Evolutionary conservation across 768 basidiomycete genomes (phyloP), one percentile per base, ranked within the genome.

Genomic region (Mycena kentingensis): DNA sequence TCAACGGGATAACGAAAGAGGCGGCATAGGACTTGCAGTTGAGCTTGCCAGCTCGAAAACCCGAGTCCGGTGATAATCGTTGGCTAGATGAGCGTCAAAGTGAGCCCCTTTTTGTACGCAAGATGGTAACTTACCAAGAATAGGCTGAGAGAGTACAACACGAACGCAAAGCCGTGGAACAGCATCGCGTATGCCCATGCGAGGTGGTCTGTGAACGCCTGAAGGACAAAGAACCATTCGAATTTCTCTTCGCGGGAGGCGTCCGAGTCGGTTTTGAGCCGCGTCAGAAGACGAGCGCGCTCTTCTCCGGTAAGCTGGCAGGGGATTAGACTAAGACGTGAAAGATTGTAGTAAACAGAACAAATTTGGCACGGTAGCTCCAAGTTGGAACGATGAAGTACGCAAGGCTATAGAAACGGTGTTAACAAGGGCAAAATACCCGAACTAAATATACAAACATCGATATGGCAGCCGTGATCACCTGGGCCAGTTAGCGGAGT

Each of bases 111-210:
- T 18, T 25, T 4, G 13, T 29, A n/a, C 41, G 24, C 28, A 55
- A 19, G 32, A 36, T 22, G 13, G 10, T 43, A 35, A 57, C 71
- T 27, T 60, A 79, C 80, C 75, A 83, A 54, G 67, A 84, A 85
- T 6, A 85, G 66, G 63, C 79, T 81, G 55, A 83, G 61, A 15
- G 82, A 81, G 60, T 83, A 84, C 19, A 80, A 59, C 10, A 77
- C 81, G 57, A 82, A 83, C 2, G 84, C 77, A 58, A 79, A 83
- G 1, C 80, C 82, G 53, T 85, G 83, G 66, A 84, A 84, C 1
- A 84, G 68, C 18, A 83, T 60, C 0, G 80, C 80, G 62, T 85
- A 85, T 4, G 70, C 77, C 80, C 82, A 83, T 13, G 82, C 78
- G 15, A 84, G 68, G 51, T 78, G 83, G 56, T 87, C 82, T 39